Conservation (phyloP, 1,284 basidiomycete species). For the Nidula niveotomentosa region DNA sequence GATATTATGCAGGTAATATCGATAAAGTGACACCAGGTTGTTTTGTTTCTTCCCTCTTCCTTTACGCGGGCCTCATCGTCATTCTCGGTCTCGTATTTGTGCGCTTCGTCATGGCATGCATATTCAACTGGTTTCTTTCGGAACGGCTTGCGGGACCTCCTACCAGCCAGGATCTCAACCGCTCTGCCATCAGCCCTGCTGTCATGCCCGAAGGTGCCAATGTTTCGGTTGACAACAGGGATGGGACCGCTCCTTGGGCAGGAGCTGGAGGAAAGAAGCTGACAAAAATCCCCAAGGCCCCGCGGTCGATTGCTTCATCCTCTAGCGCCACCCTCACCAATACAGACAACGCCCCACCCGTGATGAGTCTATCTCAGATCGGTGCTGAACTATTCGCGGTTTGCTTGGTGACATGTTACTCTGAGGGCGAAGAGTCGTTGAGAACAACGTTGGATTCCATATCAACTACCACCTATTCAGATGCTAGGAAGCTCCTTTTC, state of each 20-base stretch:
- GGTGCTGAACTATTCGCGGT: conserved; percentile 94
- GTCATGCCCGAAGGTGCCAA: conserved; percentile 97
- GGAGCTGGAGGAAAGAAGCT: conserved; percentile 54
- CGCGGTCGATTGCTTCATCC: conserved; percentile 44
- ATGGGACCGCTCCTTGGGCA: conserved; percentile 96
- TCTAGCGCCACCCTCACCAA: conserved; percentile 56
- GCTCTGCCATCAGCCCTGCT: conserved; percentile 86
- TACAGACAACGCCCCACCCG: conserved; percentile 48
- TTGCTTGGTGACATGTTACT: conserved; percentile 97
- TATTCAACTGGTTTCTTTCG: conserved; percentile 97
- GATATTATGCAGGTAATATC: conserved; percentile 93
- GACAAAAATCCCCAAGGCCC: conserved; percentile 35
- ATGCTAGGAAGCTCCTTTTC: conserved; percentile 90
- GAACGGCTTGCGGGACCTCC: conserved; percentile 76
- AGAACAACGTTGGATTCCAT: conserved; percentile 93
- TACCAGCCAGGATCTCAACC: conserved; percentile 62
- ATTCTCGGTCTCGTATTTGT: conserved; percentile 90
- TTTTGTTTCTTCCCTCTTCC: conserved; percentile 87
- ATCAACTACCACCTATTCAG: conserved; percentile 87
- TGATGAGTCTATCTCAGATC: conserved; percentile 85
- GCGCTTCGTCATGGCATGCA: conserved; percentile 94
- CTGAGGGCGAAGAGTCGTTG: conserved; percentile 93
- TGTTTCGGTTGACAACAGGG: conserved; percentile 82
- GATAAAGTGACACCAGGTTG: conserved; percentile 97
- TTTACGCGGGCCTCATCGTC: conserved; percentile 91